Evolutionary conservation across 257 asterid genomes (phyloP).

Genomic region (Solanum acaule): DNA sequence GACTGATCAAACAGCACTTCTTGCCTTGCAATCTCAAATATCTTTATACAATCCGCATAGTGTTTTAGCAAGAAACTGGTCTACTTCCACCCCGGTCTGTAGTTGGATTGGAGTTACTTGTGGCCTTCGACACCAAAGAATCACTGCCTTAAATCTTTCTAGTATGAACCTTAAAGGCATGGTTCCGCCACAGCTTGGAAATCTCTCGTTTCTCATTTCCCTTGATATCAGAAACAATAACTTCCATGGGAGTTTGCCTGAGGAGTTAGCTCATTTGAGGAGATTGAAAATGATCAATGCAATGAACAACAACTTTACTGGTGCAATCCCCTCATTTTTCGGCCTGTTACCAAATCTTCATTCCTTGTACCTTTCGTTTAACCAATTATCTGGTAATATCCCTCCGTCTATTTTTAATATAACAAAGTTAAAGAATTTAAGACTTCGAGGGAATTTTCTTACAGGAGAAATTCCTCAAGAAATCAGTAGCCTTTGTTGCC

Average conservation of each 20-base stretch:
- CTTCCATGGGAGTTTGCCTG: neutral
- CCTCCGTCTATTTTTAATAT: neutral
- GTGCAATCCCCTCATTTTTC: neutral
- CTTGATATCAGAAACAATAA: neutral
- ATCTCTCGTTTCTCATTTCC: neutral
- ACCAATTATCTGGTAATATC: neutral
- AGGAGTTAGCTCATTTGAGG: neutral
- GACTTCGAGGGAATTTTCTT: neutral
- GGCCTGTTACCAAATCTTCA: neutral
- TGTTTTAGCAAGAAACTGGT: neutral
- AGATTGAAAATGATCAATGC: neutral
- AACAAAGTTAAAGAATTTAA: neutral
- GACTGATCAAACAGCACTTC: neutral
- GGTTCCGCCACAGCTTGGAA: neutral
- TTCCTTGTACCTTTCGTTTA: neutral
- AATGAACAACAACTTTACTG: neutral
- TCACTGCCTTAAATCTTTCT: neutral
- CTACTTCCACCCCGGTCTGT: neutral
- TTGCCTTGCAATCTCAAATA: neutral
- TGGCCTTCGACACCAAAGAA: neutral
- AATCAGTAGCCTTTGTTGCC: neutral
- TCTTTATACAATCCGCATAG: neutral
- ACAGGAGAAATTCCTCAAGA: conserved; percentile 6
- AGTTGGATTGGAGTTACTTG: neutral
- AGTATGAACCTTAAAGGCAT: neutral